A percentile compares a stretch with the other conserved stretches of the same genome.
phyloP scores from a whole-genome alignment of 148 eudicot genomes.

The Rhododendron griersonianum region DNA sequence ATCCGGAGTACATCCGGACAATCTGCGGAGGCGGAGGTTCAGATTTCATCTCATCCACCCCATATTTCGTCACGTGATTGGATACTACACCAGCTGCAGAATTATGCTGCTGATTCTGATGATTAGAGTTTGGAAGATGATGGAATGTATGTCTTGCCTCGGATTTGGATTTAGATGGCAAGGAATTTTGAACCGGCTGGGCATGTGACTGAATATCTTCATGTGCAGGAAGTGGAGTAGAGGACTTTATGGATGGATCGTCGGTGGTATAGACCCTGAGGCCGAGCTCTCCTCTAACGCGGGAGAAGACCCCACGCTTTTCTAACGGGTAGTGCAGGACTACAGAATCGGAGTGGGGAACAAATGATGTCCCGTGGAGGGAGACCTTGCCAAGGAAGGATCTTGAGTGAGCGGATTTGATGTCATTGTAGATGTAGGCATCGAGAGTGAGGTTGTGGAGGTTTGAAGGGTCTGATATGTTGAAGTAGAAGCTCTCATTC shows the following conservation, averaged over 20 bases:
- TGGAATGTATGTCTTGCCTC: constrained; percentile 67
- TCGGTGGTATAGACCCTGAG: constrained; percentile 79
- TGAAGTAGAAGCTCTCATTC: constrained; percentile 97
- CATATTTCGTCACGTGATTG: constrained; percentile 51
- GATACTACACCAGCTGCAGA: constrained; percentile 22
- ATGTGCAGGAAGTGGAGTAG: constrained; percentile 36
- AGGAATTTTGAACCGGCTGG: constrained; percentile 15
- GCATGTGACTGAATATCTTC: constrained; percentile 24
- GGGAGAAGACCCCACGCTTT: constrained; percentile 84
- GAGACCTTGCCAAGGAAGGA: constrained; percentile 84
- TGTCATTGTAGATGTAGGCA: constrained; percentile 54
- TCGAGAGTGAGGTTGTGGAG: constrained; percentile 65
- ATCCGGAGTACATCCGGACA: constrained; percentile 63
- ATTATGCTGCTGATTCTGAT: constrained; percentile 28
- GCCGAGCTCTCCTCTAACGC: constrained; percentile 84
- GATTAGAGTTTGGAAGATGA: constrained; percentile 60
- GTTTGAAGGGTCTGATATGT: constrained; percentile 69
- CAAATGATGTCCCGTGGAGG: constrained; percentile 82
- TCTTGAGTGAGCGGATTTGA: constrained; percentile 40
- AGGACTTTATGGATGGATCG: constrained; percentile 74
- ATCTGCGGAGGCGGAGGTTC: constrained; percentile 71
- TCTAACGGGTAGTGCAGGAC: constrained; percentile 84
- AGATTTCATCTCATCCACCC: constrained; percentile 62
- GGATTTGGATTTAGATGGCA: constrained; percentile 24
- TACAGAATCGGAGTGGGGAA: constrained; percentile 73